phyloP scores from a whole-genome alignment of 441 rosid species.

The Sinapis alba region DNA sequence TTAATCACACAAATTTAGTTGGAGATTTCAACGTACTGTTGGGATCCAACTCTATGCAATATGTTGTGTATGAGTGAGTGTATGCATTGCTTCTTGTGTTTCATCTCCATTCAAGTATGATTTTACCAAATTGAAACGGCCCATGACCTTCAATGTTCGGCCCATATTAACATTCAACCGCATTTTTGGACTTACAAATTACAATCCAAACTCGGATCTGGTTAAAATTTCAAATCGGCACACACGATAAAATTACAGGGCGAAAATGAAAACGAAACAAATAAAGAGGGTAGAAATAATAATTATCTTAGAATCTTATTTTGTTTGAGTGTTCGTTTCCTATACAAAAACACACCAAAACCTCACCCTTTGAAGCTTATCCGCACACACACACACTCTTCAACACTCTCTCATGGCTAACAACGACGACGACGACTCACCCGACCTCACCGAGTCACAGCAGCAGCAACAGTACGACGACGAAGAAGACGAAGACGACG shows the following conservation, averaged over 20 bases:
- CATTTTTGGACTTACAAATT: not conserved
- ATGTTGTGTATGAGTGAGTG: no score
- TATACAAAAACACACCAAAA: slow-evolving; percentile 24
- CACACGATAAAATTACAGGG: not conserved
- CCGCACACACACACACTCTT: slow-evolving; percentile 25
- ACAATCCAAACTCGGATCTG: not conserved
- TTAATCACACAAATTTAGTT: no score
- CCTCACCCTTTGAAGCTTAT: slow-evolving; percentile 31
- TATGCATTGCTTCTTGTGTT: not conserved
- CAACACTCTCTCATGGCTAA: slow-evolving; percentile 39
- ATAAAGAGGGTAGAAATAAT: not conserved
- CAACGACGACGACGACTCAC: slow-evolving; percentile 28
- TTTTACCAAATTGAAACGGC: not conserved
- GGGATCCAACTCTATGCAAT: no score
- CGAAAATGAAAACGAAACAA: not conserved
- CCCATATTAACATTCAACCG: not conserved
- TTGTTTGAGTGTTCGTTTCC: not conserved
- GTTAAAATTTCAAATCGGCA: not conserved
- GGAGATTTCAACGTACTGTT: no score
- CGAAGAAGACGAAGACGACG: slow-evolving; percentile 12
- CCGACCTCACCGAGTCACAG: slow-evolving; percentile 37
- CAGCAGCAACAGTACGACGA: slow-evolving; percentile 17
- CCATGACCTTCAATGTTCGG: not conserved
- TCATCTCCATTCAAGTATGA: not conserved
- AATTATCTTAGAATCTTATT: slow-evolving; percentile 19